Conservation (phyloP, 164 flowering plant species). For the Santalum album region DNA sequence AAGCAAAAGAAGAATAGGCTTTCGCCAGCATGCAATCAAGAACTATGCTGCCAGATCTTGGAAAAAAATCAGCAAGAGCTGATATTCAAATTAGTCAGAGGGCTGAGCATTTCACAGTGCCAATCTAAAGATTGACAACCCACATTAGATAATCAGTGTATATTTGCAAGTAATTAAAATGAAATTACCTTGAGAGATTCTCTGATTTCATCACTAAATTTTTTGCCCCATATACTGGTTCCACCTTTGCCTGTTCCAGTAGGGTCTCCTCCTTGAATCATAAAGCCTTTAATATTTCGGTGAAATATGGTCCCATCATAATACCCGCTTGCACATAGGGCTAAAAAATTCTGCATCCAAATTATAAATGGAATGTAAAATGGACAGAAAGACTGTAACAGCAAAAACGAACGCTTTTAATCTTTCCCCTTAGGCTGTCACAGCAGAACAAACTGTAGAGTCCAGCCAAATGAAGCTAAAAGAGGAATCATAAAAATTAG, state of each 20-base stretch:
- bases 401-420: too few relatives aligned
- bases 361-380: not conserved
- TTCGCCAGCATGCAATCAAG: too few relatives aligned
- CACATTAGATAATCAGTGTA: not conserved
- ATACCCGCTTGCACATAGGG: conserved; percentile 87
- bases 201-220: conserved; percentile 91
- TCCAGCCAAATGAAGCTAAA: too few relatives aligned
- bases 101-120: not conserved
- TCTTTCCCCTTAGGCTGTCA: too few relatives aligned
- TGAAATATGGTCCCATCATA: conserved; percentile 92
- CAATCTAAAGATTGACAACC: not conserved
- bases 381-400: conserved; percentile 17
- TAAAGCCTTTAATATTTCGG: conserved; percentile 83
- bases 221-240: conserved; percentile 94
- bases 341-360: conserved; percentile 81
- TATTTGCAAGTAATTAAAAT: not conserved
- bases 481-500: too few relatives aligned
- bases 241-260: conserved; percentile 98
- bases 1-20: too few relatives aligned
- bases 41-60: not conserved
- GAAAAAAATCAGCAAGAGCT: not conserved
- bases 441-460: too few relatives aligned
- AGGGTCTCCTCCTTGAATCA: conserved; percentile 99
- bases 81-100: not conserved
- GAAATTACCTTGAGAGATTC: conserved; percentile 84